Conservation (phyloP, 768 basidiomycete species). For the Hericium coralloides region DNA sequence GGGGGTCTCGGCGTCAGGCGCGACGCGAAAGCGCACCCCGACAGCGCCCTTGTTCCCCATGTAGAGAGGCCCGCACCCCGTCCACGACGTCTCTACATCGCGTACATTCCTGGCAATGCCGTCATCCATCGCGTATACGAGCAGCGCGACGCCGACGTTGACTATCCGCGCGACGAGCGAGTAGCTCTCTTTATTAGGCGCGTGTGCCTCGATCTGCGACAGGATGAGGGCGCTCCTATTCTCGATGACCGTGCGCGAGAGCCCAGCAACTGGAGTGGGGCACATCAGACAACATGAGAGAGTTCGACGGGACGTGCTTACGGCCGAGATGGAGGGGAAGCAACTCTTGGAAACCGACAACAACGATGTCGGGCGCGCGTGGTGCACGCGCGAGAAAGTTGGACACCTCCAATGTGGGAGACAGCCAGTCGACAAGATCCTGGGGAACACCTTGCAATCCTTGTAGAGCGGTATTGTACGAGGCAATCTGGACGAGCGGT, state of each 20-base stretch:
- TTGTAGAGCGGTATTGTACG: constrained; percentile 90
- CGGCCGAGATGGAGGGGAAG: constrained; percentile 82
- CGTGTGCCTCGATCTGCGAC: constrained; percentile 61
- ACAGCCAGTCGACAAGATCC: constrained; percentile 88
- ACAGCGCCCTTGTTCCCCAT: constrained; percentile 98
- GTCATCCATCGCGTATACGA: constrained; percentile 79
- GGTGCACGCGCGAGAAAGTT: constrained; percentile 53
- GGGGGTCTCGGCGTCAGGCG: constrained; percentile 38
- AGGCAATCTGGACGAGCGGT: constrained; percentile 69
- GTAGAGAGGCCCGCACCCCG: constrained; percentile 57
- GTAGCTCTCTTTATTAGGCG: constrained; percentile 67
- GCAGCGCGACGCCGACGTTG: constrained; percentile 80
- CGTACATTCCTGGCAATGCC: constrained; percentile 47
- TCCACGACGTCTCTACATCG: constrained; percentile 70
- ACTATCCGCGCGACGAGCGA: constrained; percentile 70
- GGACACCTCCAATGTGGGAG: constrained; percentile 72
- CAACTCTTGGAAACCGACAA: constrained; percentile 90
- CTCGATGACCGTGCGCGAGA: constrained; percentile 61
- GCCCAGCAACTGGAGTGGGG: constrained; percentile 56
- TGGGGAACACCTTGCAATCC: constrained; percentile 65
- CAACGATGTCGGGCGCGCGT: constrained; percentile 80
- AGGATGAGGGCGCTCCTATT: constrained; percentile 64
- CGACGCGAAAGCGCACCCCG: constrained; percentile 72
- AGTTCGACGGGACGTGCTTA: constrained; percentile 27
- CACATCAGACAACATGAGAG: constrained; percentile 1